Percentiles rank a stretch among this genome's conserved stretches.
Evolutionary conservation across 441 rosid species (phyloP).

Genomic region (Hura crepitans): DNA sequence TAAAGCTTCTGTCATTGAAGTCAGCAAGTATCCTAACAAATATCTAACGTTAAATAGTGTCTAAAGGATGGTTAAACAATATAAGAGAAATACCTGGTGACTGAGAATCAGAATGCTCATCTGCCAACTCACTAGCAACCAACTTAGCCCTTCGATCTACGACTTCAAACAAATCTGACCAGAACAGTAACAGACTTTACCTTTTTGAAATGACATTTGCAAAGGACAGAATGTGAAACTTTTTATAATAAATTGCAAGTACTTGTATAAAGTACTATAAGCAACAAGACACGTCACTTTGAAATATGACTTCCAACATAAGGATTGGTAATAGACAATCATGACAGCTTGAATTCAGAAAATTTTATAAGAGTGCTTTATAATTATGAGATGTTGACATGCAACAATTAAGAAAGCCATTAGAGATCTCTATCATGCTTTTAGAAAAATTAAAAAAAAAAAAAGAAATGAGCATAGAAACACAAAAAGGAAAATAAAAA

Average conservation of each 20-base stretch:
- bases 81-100: constrained; percentile 42
- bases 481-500: neutral
- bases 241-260: neutral
- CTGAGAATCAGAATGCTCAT: constrained; percentile 64
- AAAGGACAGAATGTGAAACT: neutral
- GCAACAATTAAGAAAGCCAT: neutral
- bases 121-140: constrained; percentile 79
- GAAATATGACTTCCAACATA: neutral
- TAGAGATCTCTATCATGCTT: no score
- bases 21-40: neutral
- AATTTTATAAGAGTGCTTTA: neutral
- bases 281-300: neutral
- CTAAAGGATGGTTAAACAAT: neutral
- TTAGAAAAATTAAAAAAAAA: no score
- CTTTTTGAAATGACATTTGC: neutral
- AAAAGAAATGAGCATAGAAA: no score
- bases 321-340: neutral
- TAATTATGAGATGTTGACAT: neutral
- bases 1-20: constrained; percentile 6
- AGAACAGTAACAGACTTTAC: neutral
- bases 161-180: constrained; percentile 83
- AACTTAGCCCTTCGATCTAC: constrained; percentile 97
- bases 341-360: neutral
- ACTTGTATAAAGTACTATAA: neutral
- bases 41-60: neutral